A percentile compares a stretch with the other conserved stretches of the same genome.
Conservation (phyloP, 2,329 filamentous ascomycete genomes). For the Fusarium sp. region DNA sequence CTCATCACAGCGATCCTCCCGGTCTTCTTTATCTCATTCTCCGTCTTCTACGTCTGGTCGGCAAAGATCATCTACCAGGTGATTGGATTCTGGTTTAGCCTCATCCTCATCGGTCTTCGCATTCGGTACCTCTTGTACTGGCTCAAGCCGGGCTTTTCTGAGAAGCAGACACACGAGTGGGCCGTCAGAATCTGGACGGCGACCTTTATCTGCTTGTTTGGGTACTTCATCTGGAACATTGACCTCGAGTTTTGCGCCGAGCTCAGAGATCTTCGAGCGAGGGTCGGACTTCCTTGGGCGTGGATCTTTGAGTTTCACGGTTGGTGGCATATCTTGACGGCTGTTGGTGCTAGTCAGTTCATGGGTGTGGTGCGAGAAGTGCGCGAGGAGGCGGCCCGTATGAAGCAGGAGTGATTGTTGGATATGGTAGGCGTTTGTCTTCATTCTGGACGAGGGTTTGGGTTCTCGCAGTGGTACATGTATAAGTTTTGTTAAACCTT, state of each 20-base stretch:
- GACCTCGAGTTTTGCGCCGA: conserved; percentile 64
- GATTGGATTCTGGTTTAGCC: conserved; percentile 50
- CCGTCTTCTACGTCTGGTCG: conserved; percentile 56
- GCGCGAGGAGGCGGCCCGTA: conserved; percentile 32
- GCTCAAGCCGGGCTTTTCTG: conserved; percentile 44
- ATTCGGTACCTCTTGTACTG: conserved; percentile 51
- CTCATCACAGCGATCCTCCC: conserved; percentile 54
- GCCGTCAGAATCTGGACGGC: conserved; percentile 45
- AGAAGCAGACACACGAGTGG: conserved; percentile 43
- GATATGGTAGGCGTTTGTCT: background rate
- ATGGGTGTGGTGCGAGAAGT: conserved; percentile 50
- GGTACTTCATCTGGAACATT: conserved; percentile 68
- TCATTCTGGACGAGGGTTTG: background rate
- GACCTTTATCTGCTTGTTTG: conserved; percentile 52
- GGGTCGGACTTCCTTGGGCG: conserved; percentile 65
- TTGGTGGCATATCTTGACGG: conserved; percentile 74
- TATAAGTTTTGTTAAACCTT: background rate
- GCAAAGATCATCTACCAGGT: conserved; percentile 59
- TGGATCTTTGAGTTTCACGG: conserved; percentile 70
- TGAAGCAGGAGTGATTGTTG: conserved; percentile 30
- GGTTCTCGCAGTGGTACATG: background rate
- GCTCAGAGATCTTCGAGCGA: conserved; percentile 58
- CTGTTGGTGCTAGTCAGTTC: conserved; percentile 61
- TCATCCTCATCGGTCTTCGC: conserved; percentile 50
- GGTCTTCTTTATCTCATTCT: conserved; percentile 54